phyloP scores from a whole-genome alignment of 768 basidiomycete genomes.

The Pleurotus sapidus region DNA sequence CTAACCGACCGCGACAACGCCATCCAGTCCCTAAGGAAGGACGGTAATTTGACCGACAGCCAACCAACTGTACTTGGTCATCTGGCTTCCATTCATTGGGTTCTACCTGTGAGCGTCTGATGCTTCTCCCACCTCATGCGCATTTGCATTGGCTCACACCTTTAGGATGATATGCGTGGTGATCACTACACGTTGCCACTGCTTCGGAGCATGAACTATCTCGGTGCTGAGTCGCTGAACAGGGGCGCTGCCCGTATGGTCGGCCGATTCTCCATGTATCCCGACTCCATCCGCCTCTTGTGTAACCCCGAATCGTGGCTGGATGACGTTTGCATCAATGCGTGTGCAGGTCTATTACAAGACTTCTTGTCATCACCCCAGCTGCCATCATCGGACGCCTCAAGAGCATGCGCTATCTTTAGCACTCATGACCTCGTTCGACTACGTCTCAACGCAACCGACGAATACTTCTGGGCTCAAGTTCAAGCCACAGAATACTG shows the following conservation, averaged over 20 bases:
- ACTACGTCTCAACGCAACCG: slow-evolving; percentile 12
- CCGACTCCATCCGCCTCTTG: slow-evolving; percentile 10
- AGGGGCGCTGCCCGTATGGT: slow-evolving; percentile 12
- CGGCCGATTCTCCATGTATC: slow-evolving; percentile 1
- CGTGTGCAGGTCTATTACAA: slow-evolving; percentile 16
- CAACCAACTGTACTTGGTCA: too few species aligned
- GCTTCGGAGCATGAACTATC: too few species aligned
- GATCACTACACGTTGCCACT: too few species aligned
- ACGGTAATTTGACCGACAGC: too few species aligned
- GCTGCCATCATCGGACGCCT: neutral
- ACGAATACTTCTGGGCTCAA: slow-evolving; percentile 19
- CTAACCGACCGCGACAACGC: too few species aligned
- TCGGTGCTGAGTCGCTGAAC: too few species aligned
- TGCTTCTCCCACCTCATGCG: too few species aligned
- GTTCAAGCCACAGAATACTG: slow-evolving; percentile 20
- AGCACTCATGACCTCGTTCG: slow-evolving; percentile 17
- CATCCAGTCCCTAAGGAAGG: too few species aligned
- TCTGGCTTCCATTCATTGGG: too few species aligned
- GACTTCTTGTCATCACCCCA: neutral
- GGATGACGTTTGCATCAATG: slow-evolving; percentile 25
- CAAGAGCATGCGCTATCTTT: slow-evolving; percentile 12
- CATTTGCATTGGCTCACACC: too few species aligned
- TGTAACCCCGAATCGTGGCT: slow-evolving; percentile 6
- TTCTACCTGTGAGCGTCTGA: too few species aligned
- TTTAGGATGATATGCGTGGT: too few species aligned